These are phyloP conservation scores for Aristolochia fimbriata DNA, from an alignment of 164 flowering plant genomes.

Conservation along the genomic window DNA sequence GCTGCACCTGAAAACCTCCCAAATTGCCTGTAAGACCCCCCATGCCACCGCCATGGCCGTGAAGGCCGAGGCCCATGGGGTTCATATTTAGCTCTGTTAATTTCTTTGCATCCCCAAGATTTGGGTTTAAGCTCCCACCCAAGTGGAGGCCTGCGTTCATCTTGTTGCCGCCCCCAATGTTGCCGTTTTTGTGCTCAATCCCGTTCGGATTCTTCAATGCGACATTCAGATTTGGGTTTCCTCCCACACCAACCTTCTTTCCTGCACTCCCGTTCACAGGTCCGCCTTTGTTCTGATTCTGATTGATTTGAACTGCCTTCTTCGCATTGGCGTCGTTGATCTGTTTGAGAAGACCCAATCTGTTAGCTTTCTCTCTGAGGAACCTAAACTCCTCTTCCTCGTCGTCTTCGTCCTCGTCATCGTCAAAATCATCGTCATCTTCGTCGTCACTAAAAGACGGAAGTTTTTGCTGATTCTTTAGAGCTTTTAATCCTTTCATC, in stretches of 20 bases:
- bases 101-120: conserved; percentile 21
- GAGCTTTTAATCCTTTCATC: conserved; percentile 37
- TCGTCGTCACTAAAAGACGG: conserved; percentile 28
- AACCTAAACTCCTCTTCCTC: conserved; percentile 27
- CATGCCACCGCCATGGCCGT: conserved; percentile 22
- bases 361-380: conserved; percentile 5
- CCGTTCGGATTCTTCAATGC: conserved; percentile 1
- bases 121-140: conserved; percentile 12
- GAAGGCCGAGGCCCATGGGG: conserved; percentile 30
- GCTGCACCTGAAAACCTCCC: conserved; percentile 1
- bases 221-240: conserved; percentile 6
- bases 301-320: conserved; percentile 4
- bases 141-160: conserved; percentile 19
- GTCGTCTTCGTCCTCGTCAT: conserved; percentile 27
- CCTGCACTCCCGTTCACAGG: conserved; percentile 5
- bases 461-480: conserved; percentile 25
- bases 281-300: conserved; percentile 8
- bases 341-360: conserved; percentile 10
- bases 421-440: conserved; percentile 24
- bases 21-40: conserved; percentile 6
- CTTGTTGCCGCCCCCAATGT: conserved; percentile 12
- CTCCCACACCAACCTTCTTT: conserved; percentile 12
- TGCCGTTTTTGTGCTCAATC: conserved; percentile 16
- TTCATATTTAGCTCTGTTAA: conserved; percentile 9
- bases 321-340: conserved; percentile 4